These are phyloP conservation scores for Kalanchoe fedtschenkoi DNA, from an alignment of 164 flowering plant genomes.

Conservation along the genomic window DNA sequence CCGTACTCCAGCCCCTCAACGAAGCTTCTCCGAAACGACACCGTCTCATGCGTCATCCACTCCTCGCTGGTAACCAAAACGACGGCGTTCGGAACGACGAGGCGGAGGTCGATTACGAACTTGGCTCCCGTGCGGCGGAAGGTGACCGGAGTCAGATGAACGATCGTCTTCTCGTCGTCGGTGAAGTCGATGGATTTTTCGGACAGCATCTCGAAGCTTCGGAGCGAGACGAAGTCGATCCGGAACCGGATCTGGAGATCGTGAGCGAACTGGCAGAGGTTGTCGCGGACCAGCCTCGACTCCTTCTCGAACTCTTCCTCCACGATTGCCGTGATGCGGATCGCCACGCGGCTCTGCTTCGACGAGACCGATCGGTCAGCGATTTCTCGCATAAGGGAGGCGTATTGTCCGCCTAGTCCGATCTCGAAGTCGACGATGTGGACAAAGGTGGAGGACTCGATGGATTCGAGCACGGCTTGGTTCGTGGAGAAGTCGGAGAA, in stretches of 20 bases:
- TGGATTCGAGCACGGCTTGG: slow-evolving; percentile 72
- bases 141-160: slow-evolving; percentile 45
- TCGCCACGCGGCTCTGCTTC: slow-evolving; percentile 8
- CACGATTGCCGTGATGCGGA: slow-evolving; percentile 63
- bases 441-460: slow-evolving; percentile 34
- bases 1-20: slow-evolving; percentile 45
- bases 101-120: slow-evolving; percentile 45
- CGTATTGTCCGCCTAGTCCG: slow-evolving; percentile 85
- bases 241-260: slow-evolving; percentile 50
- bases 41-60: slow-evolving; percentile 23
- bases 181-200: slow-evolving; percentile 47
- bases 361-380: slow-evolving; percentile 33
- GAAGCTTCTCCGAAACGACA: slow-evolving; percentile 45
- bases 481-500: slow-evolving; percentile 77
- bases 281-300: slow-evolving; percentile 42
- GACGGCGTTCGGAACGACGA: slow-evolving; percentile 41
- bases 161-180: slow-evolving; percentile 51
- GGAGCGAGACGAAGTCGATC: slow-evolving; percentile 43
- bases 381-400: slow-evolving; percentile 68
- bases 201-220: slow-evolving; percentile 37
- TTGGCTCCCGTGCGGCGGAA: slow-evolving; percentile 37
- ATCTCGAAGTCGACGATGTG: slow-evolving; percentile 81
- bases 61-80: slow-evolving; percentile 61
- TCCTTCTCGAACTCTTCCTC: slow-evolving; percentile 48
- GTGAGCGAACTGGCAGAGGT: slow-evolving; percentile 56